Base-by-base conservation (phyloP, 495 filamentous ascomycete species). In the Talaromyces trachyspermus region DNA sequence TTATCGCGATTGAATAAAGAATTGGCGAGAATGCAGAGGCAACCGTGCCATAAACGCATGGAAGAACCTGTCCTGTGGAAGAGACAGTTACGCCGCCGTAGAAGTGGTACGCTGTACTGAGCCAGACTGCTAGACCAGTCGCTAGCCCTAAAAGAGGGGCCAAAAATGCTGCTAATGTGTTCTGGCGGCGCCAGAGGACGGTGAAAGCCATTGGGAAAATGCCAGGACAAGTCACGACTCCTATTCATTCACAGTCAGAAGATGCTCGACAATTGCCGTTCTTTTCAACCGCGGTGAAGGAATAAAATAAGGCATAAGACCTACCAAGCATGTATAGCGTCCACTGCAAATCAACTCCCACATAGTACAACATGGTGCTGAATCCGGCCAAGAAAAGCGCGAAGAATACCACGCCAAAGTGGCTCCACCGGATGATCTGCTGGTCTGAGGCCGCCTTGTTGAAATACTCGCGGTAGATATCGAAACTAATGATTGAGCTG, bases 161-260 rank as follows among this genome's bases (percentile, higher is more conserved):
- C 2, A 73, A 51, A 15, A 73, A 68, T 3, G 71, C 67, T 2
- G 68, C 71, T 0, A 60, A 51, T 39, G 54, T 65, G 44, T 59
- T 71, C 54, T 76, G 74, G 6, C 62, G 57, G 2, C 54, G 55
- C 75, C 75, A 77, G 32, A 75, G 62, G 43, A 78, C 59, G 9
- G 72, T 71, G 48, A 74, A 72, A 0, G 66, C 62, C 55, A 72
- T 68, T 5, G 75, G 74, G 46, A 78, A 68, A 47, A 77, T 66
- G 1, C 63, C 70, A 2, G 69, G 63, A 30, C 65, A 71, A 9
- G 66, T 65, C 0, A 75, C 58, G 11, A 69, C 60, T 14, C 65
- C 65, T 61, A 32, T 29, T 17, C n/a, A 3, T 32, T 32, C 7
- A 32, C 14, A 11, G 29, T 32, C 10, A 20, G 29, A 8, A 11